Conservation (phyloP, 495 filamentous ascomycete genomes). For the Penicillium argentinense region DNA sequence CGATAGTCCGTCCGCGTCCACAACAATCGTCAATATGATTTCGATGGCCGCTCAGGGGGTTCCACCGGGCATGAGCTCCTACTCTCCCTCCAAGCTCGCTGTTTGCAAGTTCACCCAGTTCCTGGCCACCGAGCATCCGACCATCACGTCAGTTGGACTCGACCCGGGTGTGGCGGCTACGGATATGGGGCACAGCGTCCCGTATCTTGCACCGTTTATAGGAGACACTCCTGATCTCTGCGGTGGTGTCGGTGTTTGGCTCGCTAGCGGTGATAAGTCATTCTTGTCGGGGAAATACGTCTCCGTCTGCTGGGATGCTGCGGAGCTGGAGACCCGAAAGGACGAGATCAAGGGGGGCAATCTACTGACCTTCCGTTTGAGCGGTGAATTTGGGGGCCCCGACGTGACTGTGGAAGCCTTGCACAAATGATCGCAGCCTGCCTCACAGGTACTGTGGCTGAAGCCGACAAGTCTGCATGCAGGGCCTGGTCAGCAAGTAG, state of each 20-base stretch:
- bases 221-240: constrained; percentile 36
- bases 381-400: constrained; percentile 1
- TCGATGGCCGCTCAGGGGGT: constrained; percentile 26
- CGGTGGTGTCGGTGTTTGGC: constrained; percentile 40
- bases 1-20: constrained; percentile 12
- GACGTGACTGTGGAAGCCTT: constrained; percentile 1
- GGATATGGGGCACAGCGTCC: constrained; percentile 24
- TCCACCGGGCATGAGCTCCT: constrained; percentile 33
- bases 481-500: too few species aligned
- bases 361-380: constrained; percentile 25
- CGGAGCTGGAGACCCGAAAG: constrained; percentile 39
- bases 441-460: too few species aligned
- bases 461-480: too few species aligned
- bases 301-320: constrained; percentile 45
- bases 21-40: constrained; percentile 43
- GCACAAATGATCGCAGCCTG: too few species aligned
- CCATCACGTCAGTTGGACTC: constrained; percentile 35
- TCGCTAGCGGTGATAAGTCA: constrained; percentile 32
- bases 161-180: constrained; percentile 42
- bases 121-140: constrained; percentile 33
- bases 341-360: constrained; percentile 38
- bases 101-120: constrained; percentile 26
- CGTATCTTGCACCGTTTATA: constrained; percentile 25
- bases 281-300: constrained; percentile 46
- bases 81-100: constrained; percentile 40